Base-by-base conservation (phyloP, 2,329 filamentous ascomycete species). In the Neopestalotiopsis sp. region DNA sequence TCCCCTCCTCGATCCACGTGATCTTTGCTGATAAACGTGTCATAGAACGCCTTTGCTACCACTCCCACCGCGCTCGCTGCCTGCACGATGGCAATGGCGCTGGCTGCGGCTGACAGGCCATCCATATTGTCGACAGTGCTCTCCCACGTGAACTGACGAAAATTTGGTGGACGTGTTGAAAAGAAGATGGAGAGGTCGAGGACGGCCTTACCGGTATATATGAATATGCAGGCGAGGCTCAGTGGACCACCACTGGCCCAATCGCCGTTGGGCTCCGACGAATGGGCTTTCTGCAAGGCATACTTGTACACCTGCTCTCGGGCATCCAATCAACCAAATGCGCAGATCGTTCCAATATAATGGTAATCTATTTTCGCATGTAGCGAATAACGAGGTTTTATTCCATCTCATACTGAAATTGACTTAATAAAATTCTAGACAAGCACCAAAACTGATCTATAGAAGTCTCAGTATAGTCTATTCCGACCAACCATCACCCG, bases 401-500 rank as follows among this genome's bases (percentile, higher is more conserved):
- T 28, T 28, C 24, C 24, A 28, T 28, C 3, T 28, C 24, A 28
- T 28, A 3, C 24, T 28, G 24, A 28, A 28, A 28, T 28, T 28
- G 24, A 28, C 24, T 28, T 28, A 3, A 28, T 28, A 28, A 28
- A 28, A 38, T 56, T 56, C 49, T 56, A 17, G 17, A 28, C 24
- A 28, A 28, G 3, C 24, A 28, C 3, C 24, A 28, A 28, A 4
- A 28, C 24, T 24, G 20, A 20, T 30, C 30, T 59, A 14, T 34
- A 13, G 1, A 14, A 59, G 12, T 28, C 20, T 28, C 24, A 4
- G 24, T 28, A 34, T 59, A 17, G 20, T 59, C 20, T 34, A 75
- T 61, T 74, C 74, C 57, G 75, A 75, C 82, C 83, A 84, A 1
- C 81, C 82, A 68, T 85, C 82, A 1, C 81, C 82, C 58, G 81